Evolutionary conservation across 108 stramenopile genomes (phyloP).

Genomic region (Nitzschia palea): DNA sequence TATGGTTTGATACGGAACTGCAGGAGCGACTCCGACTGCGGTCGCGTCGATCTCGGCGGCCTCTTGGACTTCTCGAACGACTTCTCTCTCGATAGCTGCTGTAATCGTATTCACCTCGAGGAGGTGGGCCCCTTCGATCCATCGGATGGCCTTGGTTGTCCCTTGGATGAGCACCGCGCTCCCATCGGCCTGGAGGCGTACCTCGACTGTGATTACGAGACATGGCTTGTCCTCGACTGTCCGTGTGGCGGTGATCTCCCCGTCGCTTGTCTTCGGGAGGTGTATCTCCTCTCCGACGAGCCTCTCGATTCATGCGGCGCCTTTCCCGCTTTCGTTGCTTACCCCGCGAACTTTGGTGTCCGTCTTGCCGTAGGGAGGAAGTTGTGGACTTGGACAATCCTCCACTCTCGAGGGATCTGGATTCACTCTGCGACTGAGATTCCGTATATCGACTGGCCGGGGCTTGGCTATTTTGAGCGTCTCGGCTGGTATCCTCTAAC

Average conservation of each 20-base stretch:
- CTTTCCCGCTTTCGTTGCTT: background rate
- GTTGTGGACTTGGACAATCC: background rate
- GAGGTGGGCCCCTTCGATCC: conserved; percentile 19
- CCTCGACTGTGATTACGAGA: background rate
- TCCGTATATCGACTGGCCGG: too few relatives aligned
- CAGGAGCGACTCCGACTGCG: conserved; percentile 15
- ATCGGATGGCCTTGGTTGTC: background rate
- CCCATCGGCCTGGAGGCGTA: conserved; percentile 4
- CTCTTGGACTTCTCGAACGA: conserved; percentile 14
- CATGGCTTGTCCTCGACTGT: too few relatives aligned
- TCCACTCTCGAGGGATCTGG: background rate
- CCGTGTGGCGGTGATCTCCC: background rate
- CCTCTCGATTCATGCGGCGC: conserved; percentile 9
- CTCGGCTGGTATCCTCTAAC: background rate
- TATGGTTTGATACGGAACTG: background rate
- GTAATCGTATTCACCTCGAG: conserved; percentile 14
- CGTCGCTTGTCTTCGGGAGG: background rate
- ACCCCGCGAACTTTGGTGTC: background rate
- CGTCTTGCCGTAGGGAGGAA: background rate
- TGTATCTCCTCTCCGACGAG: background rate
- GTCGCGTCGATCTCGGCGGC: conserved; percentile 11
- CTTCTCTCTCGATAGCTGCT: background rate
- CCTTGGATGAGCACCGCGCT: conserved; percentile 1
- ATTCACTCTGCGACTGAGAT: background rate
- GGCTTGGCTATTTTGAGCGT: background rate